Base-by-base conservation (phyloP, 108 stramenopile genomes). In the Nitzschia palea region DNA sequence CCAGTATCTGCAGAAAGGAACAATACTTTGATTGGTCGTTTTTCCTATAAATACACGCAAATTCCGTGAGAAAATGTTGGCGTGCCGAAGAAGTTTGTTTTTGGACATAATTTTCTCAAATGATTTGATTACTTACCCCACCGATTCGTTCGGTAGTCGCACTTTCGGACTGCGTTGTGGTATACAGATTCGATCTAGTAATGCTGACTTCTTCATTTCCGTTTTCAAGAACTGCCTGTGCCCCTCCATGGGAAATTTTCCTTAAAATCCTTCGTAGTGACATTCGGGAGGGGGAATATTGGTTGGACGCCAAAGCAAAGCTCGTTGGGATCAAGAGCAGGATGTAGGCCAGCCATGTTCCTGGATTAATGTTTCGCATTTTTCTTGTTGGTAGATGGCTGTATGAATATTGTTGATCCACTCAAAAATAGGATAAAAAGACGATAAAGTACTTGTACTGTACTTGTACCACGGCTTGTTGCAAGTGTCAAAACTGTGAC, bases 1-100 rank as follows among this genome's bases (percentile, higher is more conserved):
- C 98, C 98, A 0, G 98, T 98, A 80, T 98, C 98, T 30, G 88
- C 80, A 43, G 95, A 95, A 17, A 98, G 73, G 67, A 98, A 96
- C 31, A 98, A 72, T 28, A 98, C 80, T 53, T 88, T 90, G 25
- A 91, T 62, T 18, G 89, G 87, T 33, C 72, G 37, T 33, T 50
- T 67, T 0, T 67, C 63, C 52, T 73, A 3, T 25, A 26, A 12
- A 20, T 17, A 20, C 33, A 43, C 20, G 59, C 40, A 40, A 61
- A n/a, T n/a, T n/a, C n/a, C n/a, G n/a, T n/a, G n/a, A n/a, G n/a
- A n/a, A n/a, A n/a, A n/a, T n/a, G n/a, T n/a, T n/a, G n/a, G n/a
- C n/a, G n/a, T n/a, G n/a, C n/a, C n/a, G n/a, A n/a, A n/a, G n/a
- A n/a, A n/a, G n/a, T n/a, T n/a, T n/a, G n/a, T n/a, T n/a, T n/a